Conservation (phyloP, 768 basidiomycete genomes). For the Tulasnella calospora region DNA sequence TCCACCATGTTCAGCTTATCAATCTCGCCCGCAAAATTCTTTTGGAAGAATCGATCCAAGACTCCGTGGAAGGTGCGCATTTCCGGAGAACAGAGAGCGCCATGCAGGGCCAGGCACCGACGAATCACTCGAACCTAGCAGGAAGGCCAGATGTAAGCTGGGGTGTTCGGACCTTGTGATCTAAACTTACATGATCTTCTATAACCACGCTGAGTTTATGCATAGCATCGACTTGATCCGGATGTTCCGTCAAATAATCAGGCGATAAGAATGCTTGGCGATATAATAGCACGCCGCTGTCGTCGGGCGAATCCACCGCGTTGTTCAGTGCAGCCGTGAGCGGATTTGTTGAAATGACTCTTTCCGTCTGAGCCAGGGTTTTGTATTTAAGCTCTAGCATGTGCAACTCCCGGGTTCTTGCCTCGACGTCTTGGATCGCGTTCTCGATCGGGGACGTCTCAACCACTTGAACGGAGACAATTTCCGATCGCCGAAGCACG, state of each 20-base stretch:
- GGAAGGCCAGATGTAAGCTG: background rate
- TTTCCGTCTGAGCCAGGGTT: constrained; percentile 69
- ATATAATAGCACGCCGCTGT: constrained; percentile 73
- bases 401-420: constrained; percentile 71
- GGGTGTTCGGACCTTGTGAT: background rate
- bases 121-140: constrained; percentile 71
- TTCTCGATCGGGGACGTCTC: constrained; percentile 84
- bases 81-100: constrained; percentile 72
- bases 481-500: constrained; percentile 82
- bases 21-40: constrained; percentile 80
- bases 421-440: constrained; percentile 74
- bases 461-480: constrained; percentile 60
- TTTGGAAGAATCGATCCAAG: constrained; percentile 76
- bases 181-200: constrained; percentile 67
- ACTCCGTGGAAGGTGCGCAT: constrained; percentile 92
- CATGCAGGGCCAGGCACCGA: constrained; percentile 77
- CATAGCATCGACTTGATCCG: constrained; percentile 64
- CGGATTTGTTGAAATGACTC: constrained; percentile 57
- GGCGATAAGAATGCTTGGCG: constrained; percentile 70
- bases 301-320: constrained; percentile 75
- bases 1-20: constrained; percentile 58
- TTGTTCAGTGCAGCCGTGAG: constrained; percentile 82
- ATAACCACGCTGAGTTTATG: constrained; percentile 69
- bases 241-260: constrained; percentile 60
- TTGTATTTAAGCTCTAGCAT: constrained; percentile 66